Evolutionary conservation across 345 rosid species (phyloP), one percentile per base, ranked within the genome.

Genomic region (Eucalyptus leucophloia): DNA sequence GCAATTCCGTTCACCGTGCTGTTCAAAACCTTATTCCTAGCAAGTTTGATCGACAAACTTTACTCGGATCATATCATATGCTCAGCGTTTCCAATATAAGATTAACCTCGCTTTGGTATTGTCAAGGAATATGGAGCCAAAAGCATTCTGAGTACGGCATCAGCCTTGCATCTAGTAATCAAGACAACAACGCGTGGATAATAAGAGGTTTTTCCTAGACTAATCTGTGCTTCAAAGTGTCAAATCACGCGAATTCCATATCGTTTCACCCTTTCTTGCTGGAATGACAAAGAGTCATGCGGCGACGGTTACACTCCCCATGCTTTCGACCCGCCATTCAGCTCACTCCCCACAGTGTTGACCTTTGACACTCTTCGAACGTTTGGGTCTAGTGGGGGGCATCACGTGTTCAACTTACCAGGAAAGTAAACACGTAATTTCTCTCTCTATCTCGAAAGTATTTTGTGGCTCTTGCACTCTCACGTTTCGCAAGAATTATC

Each of bases 311-410:
- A 6, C 56, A 3, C 56, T 8, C 24, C 86, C 19, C 92, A 28
- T 49, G 89, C 88, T 88, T 65, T 65, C 82, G 37, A 90, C 86
- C 93, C 67, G 89, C 91, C 94, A 50, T 89, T 90, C 93, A 88
- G 89, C 87, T 49, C 80, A 16, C 3, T 28, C 40, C 17, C 32
- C 56, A 15, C 51, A 21, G 82, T 11, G 45, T 21, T 72, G 82
- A 72, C 82, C 82, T 24, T 72, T 37, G 7, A 72, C 12, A 40
- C 44, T 72, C 44, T 37, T 17, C 17, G 19, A 69, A 17, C 24
- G 12, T 69, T 17, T 18, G 81, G 81, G 42, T 69, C 81, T 17
- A 42, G 81, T 69, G 81, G 7, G 81, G 9, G 24, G 12, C 81
- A 32, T 89, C 94, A 89, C 91, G 92, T 89, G 91, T 37, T 7